Evolutionary conservation across 169 alveolate species (phyloP).

Genomic region (Eimeria praecox): DNA sequence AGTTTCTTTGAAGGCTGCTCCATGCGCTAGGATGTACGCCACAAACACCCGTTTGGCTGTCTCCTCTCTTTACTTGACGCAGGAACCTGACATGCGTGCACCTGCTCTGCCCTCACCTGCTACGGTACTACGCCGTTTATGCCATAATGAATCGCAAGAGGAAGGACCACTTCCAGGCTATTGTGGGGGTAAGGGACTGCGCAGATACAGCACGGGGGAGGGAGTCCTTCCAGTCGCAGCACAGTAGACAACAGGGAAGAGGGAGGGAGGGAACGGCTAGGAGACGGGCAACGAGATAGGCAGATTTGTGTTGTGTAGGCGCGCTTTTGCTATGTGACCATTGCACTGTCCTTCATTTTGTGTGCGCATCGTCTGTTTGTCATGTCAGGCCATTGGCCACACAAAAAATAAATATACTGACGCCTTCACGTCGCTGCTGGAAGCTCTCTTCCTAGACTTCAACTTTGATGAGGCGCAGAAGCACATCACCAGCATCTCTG

Average conservation of each 20-base stretch:
- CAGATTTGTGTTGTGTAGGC: not conserved
- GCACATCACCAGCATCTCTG: constrained; percentile 88
- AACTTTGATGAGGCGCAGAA: constrained; percentile 94
- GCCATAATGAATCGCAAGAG: constrained; percentile 80
- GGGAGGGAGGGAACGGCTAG: not conserved
- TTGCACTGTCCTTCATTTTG: not conserved
- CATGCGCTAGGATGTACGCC: not conserved
- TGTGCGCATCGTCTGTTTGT: not conserved
- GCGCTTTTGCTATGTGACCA: not conserved
- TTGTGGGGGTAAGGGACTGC: constrained; percentile 71
- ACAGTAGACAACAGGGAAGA: not conserved
- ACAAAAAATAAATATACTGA: constrained; percentile 90
- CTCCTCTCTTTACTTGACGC: not conserved
- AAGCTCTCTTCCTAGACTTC: constrained; percentile 92
- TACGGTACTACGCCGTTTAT: constrained; percentile 82
- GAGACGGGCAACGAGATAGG: not conserved
- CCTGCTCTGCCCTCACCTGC: constrained; percentile 81
- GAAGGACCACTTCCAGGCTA: constrained; percentile 79
- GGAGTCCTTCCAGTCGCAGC: not conserved
- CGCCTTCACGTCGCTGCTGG: constrained; percentile 92
- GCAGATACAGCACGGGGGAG: not conserved
- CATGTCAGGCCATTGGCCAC: constrained; percentile 85
- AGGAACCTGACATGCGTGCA: constrained; percentile 77
- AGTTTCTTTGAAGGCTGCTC: not conserved
- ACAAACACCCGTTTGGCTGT: not conserved